Evolutionary conservation across 108 stramenopile genomes (phyloP), one percentile per base, ranked within the genome.

Genomic region (Phaeodactylum tricornutum): DNA sequence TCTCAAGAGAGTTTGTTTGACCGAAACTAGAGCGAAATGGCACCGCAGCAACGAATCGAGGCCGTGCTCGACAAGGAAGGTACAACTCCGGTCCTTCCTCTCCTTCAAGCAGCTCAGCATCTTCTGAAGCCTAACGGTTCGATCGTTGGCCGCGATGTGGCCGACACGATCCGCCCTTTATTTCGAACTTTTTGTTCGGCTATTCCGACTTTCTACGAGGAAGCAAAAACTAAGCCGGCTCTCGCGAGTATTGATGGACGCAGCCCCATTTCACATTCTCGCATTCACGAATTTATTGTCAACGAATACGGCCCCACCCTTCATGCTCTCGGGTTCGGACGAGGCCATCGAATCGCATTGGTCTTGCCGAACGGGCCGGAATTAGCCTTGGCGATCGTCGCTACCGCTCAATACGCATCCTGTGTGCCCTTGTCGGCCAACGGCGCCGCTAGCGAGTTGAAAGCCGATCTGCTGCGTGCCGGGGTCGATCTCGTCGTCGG

Each of bases 301-400:
- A n/a, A 59, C 3, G 63, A 69, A 38, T 48, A 58, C 33, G 71
- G 75, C 1, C 59, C 63, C 11, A 38, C 47, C 8, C 41, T 77
- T n/a, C 67, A 69, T 34, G 43, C 36, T 39, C 35, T 72, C 42
- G 71, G 71, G 0, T 53, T 62, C 29, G 67, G 75, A 32, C 43
- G 61, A 5, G 71, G 68, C 1, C 37, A 62, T 39, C 67, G 71
- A 3, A 59, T 77, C 8, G 75, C 71, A 1, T 35, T 77, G 2
- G 64, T 69, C 1, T 40, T 77, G 17, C 71, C 71, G n/a, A 77
- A 77, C 58, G 75, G 75, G 28, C 71, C 71, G 9, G 68, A 69
- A 54, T 25, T 77, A 5, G 75, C 75, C 7, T 42, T 77, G 15
- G 48, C 67, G n/a, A 60, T 77, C 21, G 36, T 77, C 27, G 60